Conservation (phyloP, 208 protist genomes). For the Trypanosoma vivax region DNA sequence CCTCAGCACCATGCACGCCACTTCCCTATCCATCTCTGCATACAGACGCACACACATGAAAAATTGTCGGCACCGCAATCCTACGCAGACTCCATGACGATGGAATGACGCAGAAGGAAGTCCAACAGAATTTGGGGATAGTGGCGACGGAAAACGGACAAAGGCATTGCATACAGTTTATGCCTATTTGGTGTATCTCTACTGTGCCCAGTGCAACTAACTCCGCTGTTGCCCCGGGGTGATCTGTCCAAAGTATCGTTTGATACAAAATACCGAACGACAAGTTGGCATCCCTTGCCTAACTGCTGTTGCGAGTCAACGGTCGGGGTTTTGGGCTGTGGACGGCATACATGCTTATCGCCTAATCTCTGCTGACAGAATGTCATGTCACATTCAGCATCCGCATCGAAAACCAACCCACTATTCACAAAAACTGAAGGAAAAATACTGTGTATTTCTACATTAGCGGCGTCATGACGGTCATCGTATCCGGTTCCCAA, state of each 20-base stretch:
- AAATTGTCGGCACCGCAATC: too few species aligned
- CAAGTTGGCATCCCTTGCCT: conserved; percentile 33
- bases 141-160: conserved; percentile 63
- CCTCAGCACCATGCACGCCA: too few species aligned
- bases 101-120: conserved; percentile 51
- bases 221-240: background rate
- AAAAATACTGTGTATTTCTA: conserved; percentile 56
- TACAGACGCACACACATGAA: too few species aligned
- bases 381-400: conserved; percentile 27
- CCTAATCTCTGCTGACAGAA: too few species aligned
- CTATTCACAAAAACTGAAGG: conserved; percentile 25
- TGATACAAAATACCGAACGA: conserved; percentile 49
- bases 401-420: conserved; percentile 22
- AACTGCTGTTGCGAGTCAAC: too few species aligned
- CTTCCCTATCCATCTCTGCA: too few species aligned
- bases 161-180: conserved; percentile 43
- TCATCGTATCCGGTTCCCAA: conserved; percentile 6
- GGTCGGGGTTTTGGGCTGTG: too few species aligned
- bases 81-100: conserved; percentile 41
- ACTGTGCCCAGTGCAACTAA: too few species aligned
- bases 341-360: too few species aligned
- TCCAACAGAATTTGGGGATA: conserved; percentile 79
- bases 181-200: background rate
- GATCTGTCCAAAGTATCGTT: background rate
- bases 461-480: conserved; percentile 16